Conservation (phyloP, 2,329 filamentous ascomycete species). For the Colletotrichum sp. region DNA sequence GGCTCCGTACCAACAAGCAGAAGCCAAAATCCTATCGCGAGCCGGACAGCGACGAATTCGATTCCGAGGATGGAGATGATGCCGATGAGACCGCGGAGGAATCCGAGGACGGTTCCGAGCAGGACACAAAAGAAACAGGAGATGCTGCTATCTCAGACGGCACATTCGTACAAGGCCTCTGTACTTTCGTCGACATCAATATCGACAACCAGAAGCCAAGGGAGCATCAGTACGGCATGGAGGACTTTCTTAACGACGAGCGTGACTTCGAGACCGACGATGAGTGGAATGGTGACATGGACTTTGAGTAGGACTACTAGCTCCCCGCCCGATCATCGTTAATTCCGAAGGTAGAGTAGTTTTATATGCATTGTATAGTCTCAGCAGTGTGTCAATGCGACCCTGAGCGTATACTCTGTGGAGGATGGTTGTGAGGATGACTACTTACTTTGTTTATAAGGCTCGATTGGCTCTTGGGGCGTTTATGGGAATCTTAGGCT, state of each 20-base stretch:
- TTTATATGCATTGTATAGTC: neutral
- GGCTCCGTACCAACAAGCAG: conserved; percentile 22
- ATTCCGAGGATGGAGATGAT: conserved; percentile 29
- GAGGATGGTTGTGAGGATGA: neutral
- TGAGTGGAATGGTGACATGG: conserved; percentile 63
- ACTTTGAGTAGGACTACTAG: conserved; percentile 47
- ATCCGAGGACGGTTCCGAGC: conserved; percentile 9
- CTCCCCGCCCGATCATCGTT: neutral
- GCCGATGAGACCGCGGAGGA: conserved; percentile 4
- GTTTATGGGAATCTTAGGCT: neutral
- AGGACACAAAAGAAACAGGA: conserved; percentile 18
- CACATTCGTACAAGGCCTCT: conserved; percentile 68
- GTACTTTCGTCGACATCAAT: conserved; percentile 71
- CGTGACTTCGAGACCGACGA: conserved; percentile 61
- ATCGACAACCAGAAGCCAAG: conserved; percentile 79
- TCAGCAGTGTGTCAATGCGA: neutral
- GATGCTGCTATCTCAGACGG: neutral
- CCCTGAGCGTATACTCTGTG: neutral
- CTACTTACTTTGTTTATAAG: neutral
- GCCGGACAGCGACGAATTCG: conserved; percentile 51
- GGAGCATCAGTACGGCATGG: conserved; percentile 72
- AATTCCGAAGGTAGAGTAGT: neutral
- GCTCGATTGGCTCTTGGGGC: neutral
- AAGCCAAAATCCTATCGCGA: conserved; percentile 43
- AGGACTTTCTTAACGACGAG: conserved; percentile 69